Evolutionary conservation across 345 rosid species (phyloP).

Genomic region (Gossypium longicalyx): DNA sequence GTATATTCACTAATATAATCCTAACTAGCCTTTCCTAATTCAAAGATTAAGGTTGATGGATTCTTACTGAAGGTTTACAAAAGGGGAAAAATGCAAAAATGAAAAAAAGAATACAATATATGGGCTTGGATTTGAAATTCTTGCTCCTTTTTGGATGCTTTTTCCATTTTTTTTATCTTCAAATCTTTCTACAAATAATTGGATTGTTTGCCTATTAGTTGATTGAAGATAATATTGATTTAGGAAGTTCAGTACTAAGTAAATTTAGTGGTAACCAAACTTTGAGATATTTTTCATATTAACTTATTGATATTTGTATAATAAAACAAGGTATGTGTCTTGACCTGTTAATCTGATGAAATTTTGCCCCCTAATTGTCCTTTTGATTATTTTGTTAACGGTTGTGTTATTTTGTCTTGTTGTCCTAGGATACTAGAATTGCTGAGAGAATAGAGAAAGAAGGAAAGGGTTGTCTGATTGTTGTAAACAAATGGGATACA

Average conservation of each 20-base stretch:
- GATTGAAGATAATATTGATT: background rate
- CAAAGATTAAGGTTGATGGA: background rate
- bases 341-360: background rate
- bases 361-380: constrained; percentile 3
- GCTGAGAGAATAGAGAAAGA: constrained; percentile 94
- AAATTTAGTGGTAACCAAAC: background rate
- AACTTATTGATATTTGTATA: constrained; percentile 6
- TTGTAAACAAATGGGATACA: constrained; percentile 99
- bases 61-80: background rate
- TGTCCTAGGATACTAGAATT: constrained; percentile 65
- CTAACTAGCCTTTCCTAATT: background rate
- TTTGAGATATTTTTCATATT: background rate
- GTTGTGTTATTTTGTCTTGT: constrained; percentile 16
- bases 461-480: constrained; percentile 92
- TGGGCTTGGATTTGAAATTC: background rate
- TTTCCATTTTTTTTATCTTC: background rate
- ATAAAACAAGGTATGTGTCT: background rate
- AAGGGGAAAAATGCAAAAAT: background rate
- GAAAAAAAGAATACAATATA: background rate
- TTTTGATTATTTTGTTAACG: background rate
- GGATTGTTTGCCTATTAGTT: background rate
- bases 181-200: background rate
- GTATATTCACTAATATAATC: background rate
- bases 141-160: background rate
- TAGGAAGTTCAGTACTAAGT: background rate